These are phyloP conservation scores for Paecilomyces variotii DNA, from an alignment of 2,329 filamentous ascomycete genomes.

Conservation along the genomic window DNA sequence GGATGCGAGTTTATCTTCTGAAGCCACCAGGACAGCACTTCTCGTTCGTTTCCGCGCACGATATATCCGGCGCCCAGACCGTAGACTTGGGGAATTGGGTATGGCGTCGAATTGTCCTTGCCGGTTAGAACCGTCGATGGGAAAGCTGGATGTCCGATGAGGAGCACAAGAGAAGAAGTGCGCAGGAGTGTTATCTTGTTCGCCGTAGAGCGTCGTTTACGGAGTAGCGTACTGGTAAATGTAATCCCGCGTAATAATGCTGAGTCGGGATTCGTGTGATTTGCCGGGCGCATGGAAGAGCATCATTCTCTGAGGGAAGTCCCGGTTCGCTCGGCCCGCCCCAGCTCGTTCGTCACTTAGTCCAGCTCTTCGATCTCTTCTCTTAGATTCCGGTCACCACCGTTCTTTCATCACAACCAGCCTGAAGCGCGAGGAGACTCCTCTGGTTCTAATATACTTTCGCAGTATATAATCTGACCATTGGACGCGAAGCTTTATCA, in stretches of 20 bases:
- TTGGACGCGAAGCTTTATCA: neutral
- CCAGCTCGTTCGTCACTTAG: neutral
- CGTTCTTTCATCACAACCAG: conserved; percentile 1
- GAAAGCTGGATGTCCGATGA: neutral
- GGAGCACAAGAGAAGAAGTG: conserved; percentile 12
- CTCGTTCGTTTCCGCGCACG: neutral
- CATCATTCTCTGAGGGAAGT: conserved; percentile 14
- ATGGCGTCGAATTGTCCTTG: neutral
- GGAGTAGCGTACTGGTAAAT: no score
- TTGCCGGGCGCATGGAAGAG: conserved; percentile 15
- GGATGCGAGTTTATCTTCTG: conserved; percentile 5
- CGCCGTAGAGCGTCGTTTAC: conserved; percentile 6
- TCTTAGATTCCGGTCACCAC: conserved; percentile 11
- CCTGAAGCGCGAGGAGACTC: neutral
- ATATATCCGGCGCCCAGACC: neutral
- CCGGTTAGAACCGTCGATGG: neutral
- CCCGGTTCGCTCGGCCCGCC: conserved; percentile 21
- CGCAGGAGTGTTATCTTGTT: conserved; percentile 11
- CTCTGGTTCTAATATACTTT: neutral
- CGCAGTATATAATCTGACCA: neutral
- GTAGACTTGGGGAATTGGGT: neutral
- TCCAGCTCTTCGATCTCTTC: conserved; percentile 8
- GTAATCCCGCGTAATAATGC: conserved; percentile 20
- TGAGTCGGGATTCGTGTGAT: conserved; percentile 4
- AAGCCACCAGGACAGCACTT: neutral